Conservation (phyloP, 1,284 basidiomycete species). For the Ganoderma lingzhi region DNA sequence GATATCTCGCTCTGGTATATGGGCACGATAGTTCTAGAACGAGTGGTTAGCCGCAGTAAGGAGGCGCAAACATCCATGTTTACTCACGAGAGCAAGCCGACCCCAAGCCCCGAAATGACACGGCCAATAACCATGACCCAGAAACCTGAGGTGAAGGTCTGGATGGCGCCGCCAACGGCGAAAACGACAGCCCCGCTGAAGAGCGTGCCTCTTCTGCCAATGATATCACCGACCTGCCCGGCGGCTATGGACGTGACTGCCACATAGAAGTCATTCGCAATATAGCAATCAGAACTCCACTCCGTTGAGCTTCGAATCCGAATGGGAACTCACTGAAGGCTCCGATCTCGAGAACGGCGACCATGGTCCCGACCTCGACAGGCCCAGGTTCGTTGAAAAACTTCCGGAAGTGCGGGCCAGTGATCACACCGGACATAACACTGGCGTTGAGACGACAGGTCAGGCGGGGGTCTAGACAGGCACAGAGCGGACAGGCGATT, state of each 20-base stretch:
- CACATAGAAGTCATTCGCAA: background rate
- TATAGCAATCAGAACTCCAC: slow-evolving; percentile 22
- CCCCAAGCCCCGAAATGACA: slow-evolving; percentile 91
- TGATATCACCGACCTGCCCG: slow-evolving; percentile 86
- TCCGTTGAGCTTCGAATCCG: slow-evolving; percentile 10
- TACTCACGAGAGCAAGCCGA: slow-evolving; percentile 88
- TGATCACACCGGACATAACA: slow-evolving; percentile 94
- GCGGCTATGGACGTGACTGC: slow-evolving; percentile 91
- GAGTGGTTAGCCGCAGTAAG: background rate
- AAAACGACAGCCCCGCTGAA: slow-evolving; percentile 90
- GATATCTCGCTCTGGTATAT: slow-evolving; percentile 99
- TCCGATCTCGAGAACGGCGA: slow-evolving; percentile 91
- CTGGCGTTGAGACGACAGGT: slow-evolving; percentile 44
- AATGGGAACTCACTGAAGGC: slow-evolving; percentile 74
- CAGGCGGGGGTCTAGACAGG: slow-evolving; percentile 11
- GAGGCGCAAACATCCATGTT: background rate
- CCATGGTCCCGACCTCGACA: slow-evolving; percentile 84
- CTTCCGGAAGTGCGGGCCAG: slow-evolving; percentile 88
- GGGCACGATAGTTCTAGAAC: slow-evolving; percentile 88
- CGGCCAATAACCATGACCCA: slow-evolving; percentile 89
- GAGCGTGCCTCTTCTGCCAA: slow-evolving; percentile 90
- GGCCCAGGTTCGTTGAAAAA: slow-evolving; percentile 84
- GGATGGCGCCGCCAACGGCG: slow-evolving; percentile 88
- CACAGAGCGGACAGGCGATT: slow-evolving; percentile 3
- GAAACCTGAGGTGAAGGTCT: slow-evolving; percentile 90